Evolutionary conservation across 768 basidiomycete genomes (phyloP).

Genomic region (Infundibulicybe gibba): DNA sequence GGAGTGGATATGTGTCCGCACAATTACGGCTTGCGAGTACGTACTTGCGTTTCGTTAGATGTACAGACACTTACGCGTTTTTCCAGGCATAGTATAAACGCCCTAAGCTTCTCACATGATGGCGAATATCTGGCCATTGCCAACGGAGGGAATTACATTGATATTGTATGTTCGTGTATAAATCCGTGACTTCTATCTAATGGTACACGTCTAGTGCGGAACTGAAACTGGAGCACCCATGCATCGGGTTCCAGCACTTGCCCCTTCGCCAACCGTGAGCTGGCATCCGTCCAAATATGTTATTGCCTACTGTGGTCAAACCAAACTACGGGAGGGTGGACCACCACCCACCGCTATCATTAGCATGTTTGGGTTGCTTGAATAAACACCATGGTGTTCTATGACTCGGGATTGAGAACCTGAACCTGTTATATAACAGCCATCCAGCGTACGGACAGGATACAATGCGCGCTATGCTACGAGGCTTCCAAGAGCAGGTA

Average conservation of each 20-base stretch:
- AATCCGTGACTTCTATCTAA: no score
- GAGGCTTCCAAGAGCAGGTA: slow-evolving; percentile 1
- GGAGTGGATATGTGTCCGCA: slow-evolving; percentile 80
- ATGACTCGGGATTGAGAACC: neutral
- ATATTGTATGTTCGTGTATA: slow-evolving; percentile 55
- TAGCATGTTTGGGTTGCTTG: slow-evolving; percentile 63
- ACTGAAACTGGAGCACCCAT: slow-evolving; percentile 73
- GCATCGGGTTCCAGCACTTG: slow-evolving; percentile 72
- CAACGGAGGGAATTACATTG: slow-evolving; percentile 67
- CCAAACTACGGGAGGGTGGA: slow-evolving; percentile 58
- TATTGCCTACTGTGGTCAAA: slow-evolving; percentile 82
- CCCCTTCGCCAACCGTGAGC: slow-evolving; percentile 68
- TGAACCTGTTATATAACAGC: neutral
- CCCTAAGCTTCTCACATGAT: slow-evolving; percentile 77
- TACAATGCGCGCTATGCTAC: neutral
- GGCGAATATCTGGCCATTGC: slow-evolving; percentile 83
- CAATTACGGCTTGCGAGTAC: slow-evolving; percentile 79
- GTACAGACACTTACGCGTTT: neutral
- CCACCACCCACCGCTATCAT: slow-evolving; percentile 66
- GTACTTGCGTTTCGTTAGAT: slow-evolving; percentile 13
- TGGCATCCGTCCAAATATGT: slow-evolving; percentile 84
- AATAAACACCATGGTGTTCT: slow-evolving; percentile 16
- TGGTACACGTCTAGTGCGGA: slow-evolving; percentile 51
- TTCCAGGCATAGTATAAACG: slow-evolving; percentile 63
- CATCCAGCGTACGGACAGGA: neutral